Percentiles rank a stretch among this genome's conserved stretches.
Conservation (phyloP, 2,329 filamentous ascomycete genomes). For the Botrytis elliptica region DNA sequence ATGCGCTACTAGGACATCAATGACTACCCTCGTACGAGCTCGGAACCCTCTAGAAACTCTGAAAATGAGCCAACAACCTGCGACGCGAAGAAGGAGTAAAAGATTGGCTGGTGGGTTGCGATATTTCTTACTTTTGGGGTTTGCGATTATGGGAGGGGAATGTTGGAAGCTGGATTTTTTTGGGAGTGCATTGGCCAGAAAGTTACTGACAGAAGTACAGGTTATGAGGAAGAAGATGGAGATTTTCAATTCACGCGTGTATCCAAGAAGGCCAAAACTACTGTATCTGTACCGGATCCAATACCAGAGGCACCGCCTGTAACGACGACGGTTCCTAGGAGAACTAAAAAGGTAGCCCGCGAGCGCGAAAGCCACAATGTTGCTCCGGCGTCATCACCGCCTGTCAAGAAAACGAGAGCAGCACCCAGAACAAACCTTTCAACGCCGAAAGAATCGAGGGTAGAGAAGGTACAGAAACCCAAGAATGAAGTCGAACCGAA, state of each 20-base stretch:
- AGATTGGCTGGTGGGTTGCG: slow-evolving; percentile 59
- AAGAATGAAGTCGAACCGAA: slow-evolving; percentile 41
- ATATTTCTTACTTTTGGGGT: slow-evolving; percentile 13
- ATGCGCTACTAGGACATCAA: slow-evolving; percentile 49
- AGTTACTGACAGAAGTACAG: slow-evolving; percentile 35
- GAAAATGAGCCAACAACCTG: slow-evolving; percentile 63
- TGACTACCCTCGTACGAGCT: slow-evolving; percentile 67
- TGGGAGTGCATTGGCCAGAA: slow-evolving; percentile 11
- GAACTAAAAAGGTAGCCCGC: slow-evolving; percentile 41
- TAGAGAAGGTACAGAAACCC: slow-evolving; percentile 5
- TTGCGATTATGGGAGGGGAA: slow-evolving; percentile 16
- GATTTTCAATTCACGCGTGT: slow-evolving; percentile 74
- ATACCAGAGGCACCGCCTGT: slow-evolving; percentile 44
- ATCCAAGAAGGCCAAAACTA: slow-evolving; percentile 63
- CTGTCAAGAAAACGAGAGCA: slow-evolving; percentile 44
- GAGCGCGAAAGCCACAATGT: slow-evolving; percentile 40
- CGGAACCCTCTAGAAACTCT: slow-evolving; percentile 64
- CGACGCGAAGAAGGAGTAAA: slow-evolving; percentile 59
- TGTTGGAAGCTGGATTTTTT: slow-evolving; percentile 1
- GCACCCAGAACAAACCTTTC: slow-evolving; percentile 5
- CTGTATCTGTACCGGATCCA: slow-evolving; percentile 29
- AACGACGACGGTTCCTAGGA: slow-evolving; percentile 39
- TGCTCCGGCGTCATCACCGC: slow-evolving; percentile 17
- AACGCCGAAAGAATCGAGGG: slow-evolving; percentile 12
- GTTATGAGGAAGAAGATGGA: slow-evolving; percentile 72